Conservation (phyloP, 2,329 filamentous ascomycete genomes). For the Xylariaceae sp. region DNA sequence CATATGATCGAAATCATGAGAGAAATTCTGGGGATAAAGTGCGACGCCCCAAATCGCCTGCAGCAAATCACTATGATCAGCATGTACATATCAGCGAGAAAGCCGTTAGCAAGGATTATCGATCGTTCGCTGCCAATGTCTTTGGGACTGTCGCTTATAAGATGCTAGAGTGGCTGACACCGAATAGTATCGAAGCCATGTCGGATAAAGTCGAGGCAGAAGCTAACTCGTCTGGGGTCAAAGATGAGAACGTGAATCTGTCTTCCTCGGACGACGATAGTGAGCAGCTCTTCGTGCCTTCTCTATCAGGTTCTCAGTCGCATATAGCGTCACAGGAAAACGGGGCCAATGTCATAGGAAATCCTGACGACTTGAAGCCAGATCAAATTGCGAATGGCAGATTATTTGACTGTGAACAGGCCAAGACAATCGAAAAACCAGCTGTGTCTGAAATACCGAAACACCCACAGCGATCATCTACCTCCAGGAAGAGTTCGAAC, state of each 20-base stretch:
- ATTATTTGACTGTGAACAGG: constrained; percentile 5
- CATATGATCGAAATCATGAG: background rate
- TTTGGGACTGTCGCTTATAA: constrained; percentile 64
- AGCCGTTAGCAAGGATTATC: constrained; percentile 49
- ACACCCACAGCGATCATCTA: constrained; percentile 11
- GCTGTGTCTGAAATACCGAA: constrained; percentile 6
- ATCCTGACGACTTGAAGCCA: background rate
- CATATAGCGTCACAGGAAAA: constrained; percentile 2
- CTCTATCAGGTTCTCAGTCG: constrained; percentile 6
- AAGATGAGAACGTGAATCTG: constrained; percentile 22
- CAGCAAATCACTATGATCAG: background rate
- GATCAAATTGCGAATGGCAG: background rate
- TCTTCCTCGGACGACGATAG: constrained; percentile 11
- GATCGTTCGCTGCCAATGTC: constrained; percentile 58
- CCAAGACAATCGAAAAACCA: constrained; percentile 4
- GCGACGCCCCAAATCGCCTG: background rate
- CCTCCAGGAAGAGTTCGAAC: constrained; percentile 24
- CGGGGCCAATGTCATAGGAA: background rate
- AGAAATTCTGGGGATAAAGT: background rate
- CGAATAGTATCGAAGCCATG: constrained; percentile 49
- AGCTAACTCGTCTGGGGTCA: constrained; percentile 6
- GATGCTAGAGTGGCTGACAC: constrained; percentile 68
- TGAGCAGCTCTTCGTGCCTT: constrained; percentile 8
- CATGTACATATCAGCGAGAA: constrained; percentile 42
- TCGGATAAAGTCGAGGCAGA: constrained; percentile 32